A percentile compares a stretch with the other conserved stretches of the same genome.
phyloP scores from a whole-genome alignment of 169 alveolate species.

The Plasmodium inui region DNA sequence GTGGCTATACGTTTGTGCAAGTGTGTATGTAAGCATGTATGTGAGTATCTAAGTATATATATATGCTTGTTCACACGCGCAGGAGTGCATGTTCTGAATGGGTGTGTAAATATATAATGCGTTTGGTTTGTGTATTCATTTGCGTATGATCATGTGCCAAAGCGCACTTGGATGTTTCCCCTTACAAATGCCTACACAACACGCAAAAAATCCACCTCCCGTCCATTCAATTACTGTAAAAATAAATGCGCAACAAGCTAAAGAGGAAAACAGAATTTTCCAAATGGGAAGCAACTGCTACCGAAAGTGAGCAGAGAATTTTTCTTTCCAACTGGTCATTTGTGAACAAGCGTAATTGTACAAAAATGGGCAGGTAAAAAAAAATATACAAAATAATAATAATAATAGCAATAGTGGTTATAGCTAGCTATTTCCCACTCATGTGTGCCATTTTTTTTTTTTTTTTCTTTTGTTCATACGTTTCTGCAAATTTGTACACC shows the following conservation, averaged over 20 bases:
- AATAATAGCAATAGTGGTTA: background rate
- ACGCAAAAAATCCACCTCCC: background rate
- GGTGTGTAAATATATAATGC: background rate
- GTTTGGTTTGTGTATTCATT: background rate
- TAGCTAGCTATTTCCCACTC: constrained; percentile 19
- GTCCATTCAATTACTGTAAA: background rate
- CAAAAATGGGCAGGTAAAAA: constrained; percentile 5
- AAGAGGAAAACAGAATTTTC: background rate
- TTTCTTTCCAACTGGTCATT: background rate
- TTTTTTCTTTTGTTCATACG: background rate
- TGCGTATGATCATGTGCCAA: background rate
- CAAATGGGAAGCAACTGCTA: background rate
- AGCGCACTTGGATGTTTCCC: background rate
- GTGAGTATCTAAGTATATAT: background rate
- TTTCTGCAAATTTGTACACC: background rate
- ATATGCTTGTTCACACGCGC: background rate
- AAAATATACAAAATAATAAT: background rate
- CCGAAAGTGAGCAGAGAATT: background rate
- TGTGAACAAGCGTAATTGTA: constrained; percentile 20
- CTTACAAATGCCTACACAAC: background rate
- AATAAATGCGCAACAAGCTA: background rate
- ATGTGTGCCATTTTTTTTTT: constrained; percentile 10
- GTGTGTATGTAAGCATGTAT: background rate
- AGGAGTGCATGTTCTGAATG: background rate
- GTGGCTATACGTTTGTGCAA: background rate